Evolutionary conservation across 768 basidiomycete genomes (phyloP), one percentile per base, ranked within the genome.

Genomic region (Tricholoma sp.): DNA sequence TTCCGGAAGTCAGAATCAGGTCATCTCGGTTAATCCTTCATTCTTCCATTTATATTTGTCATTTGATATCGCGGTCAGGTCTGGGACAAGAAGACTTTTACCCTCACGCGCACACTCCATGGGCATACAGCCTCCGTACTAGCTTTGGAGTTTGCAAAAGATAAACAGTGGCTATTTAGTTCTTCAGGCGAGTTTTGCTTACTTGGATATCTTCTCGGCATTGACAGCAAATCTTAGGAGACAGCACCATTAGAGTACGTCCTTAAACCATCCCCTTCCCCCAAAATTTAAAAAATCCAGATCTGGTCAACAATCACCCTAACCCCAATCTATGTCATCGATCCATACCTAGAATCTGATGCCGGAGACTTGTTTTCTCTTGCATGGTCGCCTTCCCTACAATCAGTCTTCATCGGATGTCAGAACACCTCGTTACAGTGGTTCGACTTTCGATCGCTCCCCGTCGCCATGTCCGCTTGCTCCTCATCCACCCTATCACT

Each of bases 371-470:
- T 96, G 31, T 95, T 91, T 72, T 92, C 89, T 36, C 75, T 96
- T 0, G 80, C 82, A 0, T 97, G 90, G 89, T 87, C 83, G 7
- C 76, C 84, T 1, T 65, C 75, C 18, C 72, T 85, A 24, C 84
- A 84, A 56, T 88, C 86, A 0, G 73, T 96, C 31, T 96, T 88
- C 67, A 76, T 96, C 34, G 94, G 94, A 20, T 94, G 92, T 66
- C 91, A 97, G 70, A 91, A 94, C 66, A 94, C 94, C 1, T 94
- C 92, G 11, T 77, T 97, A 29, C 92, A 97, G 65, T 97, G 92
- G 92, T 84, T 86, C 67, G 74, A 81, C 62, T 91, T 94, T 59
- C 61, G 56, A 15, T 64, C 65, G 8, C 51, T 60, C 6, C 39
- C 34, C 59, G 13, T 56, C n/a, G 44, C 67, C 41, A 51, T 55